Conservation (phyloP, 23 red algal species). For the Gracilaria gracilis region DNA sequence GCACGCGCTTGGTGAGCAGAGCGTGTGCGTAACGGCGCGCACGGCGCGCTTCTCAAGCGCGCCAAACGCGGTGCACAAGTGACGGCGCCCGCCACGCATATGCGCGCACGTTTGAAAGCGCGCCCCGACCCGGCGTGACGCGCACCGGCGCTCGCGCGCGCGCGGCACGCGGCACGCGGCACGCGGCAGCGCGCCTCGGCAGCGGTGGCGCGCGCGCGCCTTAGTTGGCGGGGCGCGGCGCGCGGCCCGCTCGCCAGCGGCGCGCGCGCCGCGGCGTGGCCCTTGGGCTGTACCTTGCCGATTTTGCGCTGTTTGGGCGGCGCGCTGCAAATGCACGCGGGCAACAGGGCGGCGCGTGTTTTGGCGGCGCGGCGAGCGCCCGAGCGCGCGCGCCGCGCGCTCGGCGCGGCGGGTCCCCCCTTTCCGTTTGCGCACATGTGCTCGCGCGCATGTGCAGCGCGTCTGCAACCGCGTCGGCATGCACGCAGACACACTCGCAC, state of each 20-base stretch:
- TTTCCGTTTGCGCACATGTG: not conserved
- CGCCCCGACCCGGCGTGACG: not conserved
- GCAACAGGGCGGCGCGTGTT: not conserved
- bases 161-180: not conserved
- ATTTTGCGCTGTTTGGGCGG: too few species aligned
- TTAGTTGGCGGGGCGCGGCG: too few species aligned
- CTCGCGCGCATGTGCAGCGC: constrained; percentile 4
- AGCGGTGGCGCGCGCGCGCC: not conserved
- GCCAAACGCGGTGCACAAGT: too few species aligned
- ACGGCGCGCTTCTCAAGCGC: too few species aligned
- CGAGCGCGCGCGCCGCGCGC: not conserved
- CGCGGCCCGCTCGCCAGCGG: too few species aligned
- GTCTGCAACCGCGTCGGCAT: not conserved
- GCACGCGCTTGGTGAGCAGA: too few species aligned
- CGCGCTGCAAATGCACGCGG: constrained; percentile 26
- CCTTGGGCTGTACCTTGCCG: too few species aligned
- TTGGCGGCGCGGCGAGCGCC: not conserved
- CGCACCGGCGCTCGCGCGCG: not conserved
- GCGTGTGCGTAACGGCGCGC: too few species aligned
- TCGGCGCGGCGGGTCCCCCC: not conserved
- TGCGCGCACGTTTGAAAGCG: not conserved
- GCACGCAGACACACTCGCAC: too few species aligned
- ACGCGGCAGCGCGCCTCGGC: not conserved
- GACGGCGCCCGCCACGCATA: too few species aligned
- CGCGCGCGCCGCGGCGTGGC: too few species aligned